A percentile compares a stretch with the other conserved stretches of the same genome.
phyloP scores from a whole-genome alignment of 495 filamentous ascomycete genomes.

The Gamarada debralockiae region DNA sequence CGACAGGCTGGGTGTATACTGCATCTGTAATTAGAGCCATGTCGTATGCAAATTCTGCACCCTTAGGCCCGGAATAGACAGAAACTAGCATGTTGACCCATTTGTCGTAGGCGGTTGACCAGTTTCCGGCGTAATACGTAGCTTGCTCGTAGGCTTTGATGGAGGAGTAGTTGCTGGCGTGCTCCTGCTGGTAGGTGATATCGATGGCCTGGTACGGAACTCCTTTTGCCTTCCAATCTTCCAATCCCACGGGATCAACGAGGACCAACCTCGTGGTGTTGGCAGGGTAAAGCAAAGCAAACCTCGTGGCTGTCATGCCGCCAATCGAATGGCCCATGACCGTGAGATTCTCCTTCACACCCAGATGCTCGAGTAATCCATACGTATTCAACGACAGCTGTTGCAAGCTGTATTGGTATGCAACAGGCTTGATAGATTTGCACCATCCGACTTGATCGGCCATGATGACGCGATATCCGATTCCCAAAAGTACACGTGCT shows the following conservation, averaged over 20 bases:
- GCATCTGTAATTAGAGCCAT: slow-evolving; percentile 38
- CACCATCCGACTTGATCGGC: slow-evolving; percentile 46
- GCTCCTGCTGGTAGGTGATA: slow-evolving; percentile 24
- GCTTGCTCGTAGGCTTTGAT: slow-evolving; percentile 39
- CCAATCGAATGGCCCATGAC: slow-evolving; percentile 44
- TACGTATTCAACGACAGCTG: slow-evolving; percentile 39
- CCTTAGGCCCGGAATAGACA: slow-evolving; percentile 35
- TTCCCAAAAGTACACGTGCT: slow-evolving; percentile 24
- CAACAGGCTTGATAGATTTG: slow-evolving; percentile 40
- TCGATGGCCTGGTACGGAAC: slow-evolving; percentile 37
- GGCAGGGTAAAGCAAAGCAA: slow-evolving; percentile 38
- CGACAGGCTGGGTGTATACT: slow-evolving; percentile 38
- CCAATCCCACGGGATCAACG: slow-evolving; percentile 39
- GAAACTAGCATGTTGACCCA: slow-evolving; percentile 44
- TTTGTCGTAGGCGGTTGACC: slow-evolving; percentile 34
- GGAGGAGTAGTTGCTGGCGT: slow-evolving; percentile 29
- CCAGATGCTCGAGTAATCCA: slow-evolving; percentile 29
- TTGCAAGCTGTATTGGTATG: slow-evolving; percentile 39
- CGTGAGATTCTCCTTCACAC: slow-evolving; percentile 26
- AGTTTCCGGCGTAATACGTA: slow-evolving; percentile 38
- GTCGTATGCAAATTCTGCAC: slow-evolving; percentile 27
- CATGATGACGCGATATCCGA: slow-evolving; percentile 40
- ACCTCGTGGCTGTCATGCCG: slow-evolving; percentile 41
- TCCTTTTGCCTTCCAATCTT: slow-evolving; percentile 40
- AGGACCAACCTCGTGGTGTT: slow-evolving; percentile 27